These are phyloP conservation scores for Hordeum pubiflorum DNA, from an alignment of 202 grass and related monocot genomes.

Conservation along the genomic window DNA sequence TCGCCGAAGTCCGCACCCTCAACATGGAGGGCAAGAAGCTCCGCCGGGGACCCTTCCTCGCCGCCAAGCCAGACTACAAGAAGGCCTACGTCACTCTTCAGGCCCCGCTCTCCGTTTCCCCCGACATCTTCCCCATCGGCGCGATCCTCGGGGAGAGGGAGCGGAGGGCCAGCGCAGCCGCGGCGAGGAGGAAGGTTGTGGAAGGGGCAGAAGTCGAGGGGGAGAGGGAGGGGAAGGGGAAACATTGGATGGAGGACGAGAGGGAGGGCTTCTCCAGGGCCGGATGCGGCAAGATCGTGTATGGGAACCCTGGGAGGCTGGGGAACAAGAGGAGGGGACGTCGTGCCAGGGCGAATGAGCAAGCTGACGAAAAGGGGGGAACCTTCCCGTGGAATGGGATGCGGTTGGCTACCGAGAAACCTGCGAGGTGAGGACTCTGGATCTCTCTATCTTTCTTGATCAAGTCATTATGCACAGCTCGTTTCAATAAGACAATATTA, in stretches of 20 bases:
- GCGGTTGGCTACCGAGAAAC: slow-evolving; percentile 37
- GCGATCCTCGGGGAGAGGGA: slow-evolving; percentile 53
- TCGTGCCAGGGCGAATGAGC: neutral
- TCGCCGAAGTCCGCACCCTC: slow-evolving; percentile 81
- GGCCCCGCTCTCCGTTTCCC: slow-evolving; percentile 59
- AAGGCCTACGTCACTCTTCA: slow-evolving; percentile 89
- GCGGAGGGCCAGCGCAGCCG: slow-evolving; percentile 56
- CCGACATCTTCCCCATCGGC: slow-evolving; percentile 75
- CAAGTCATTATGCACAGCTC: neutral
- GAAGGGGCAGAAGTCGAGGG: slow-evolving; percentile 43
- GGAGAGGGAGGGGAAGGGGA: slow-evolving; percentile 50
- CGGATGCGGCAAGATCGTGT: slow-evolving; percentile 45
- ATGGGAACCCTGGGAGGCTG: slow-evolving; percentile 45
- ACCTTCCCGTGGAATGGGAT: slow-evolving; percentile 60
- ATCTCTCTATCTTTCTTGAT: slow-evolving; percentile 5
- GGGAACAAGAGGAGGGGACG: slow-evolving; percentile 24
- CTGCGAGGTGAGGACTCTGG: slow-evolving; percentile 28
- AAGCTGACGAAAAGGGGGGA: slow-evolving; percentile 14
- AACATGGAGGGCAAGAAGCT: slow-evolving; percentile 93
- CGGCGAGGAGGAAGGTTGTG: slow-evolving; percentile 42
- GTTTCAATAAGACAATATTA: neutral
- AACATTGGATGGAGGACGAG: slow-evolving; percentile 82
- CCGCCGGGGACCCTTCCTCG: slow-evolving; percentile 44
- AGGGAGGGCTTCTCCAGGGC: slow-evolving; percentile 43
- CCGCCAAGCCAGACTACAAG: slow-evolving; percentile 89